Evolutionary conservation across 2,329 filamentous ascomycete species (phyloP).

Genomic region (Fusarium anguioides): DNA sequence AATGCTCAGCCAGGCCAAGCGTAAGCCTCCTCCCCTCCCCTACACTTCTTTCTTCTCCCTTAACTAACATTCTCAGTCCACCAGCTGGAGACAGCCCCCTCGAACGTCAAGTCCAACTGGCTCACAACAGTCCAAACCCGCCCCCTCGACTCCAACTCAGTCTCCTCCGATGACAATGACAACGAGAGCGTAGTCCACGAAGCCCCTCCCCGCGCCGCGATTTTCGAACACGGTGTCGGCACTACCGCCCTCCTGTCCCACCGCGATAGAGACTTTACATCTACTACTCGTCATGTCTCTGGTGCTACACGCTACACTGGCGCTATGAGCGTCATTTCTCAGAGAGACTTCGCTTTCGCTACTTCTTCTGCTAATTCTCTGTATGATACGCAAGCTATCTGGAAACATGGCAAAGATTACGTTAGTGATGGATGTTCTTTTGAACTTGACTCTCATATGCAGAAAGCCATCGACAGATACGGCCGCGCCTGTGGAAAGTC

Average conservation of each 20-base stretch:
- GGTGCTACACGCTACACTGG: background rate
- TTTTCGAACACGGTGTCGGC: too few species aligned
- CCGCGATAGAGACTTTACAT: background rate
- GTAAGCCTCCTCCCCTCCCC: background rate
- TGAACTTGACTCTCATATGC: background rate
- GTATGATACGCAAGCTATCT: background rate
- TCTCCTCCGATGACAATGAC: too few species aligned
- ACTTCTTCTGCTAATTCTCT: background rate
- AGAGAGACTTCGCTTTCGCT: background rate
- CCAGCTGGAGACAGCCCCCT: too few species aligned
- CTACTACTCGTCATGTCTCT: background rate
- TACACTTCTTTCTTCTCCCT: too few species aligned
- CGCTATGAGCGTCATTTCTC: background rate
- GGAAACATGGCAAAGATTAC: background rate
- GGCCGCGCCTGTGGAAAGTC: background rate
- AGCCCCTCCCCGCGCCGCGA: too few species aligned
- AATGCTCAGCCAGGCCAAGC: constrained; percentile 8
- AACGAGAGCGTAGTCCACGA: too few species aligned
- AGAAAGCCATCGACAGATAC: background rate
- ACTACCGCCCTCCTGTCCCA: background rate
- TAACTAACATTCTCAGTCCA: too few species aligned
- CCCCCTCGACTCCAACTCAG: too few species aligned
- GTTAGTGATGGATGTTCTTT: background rate
- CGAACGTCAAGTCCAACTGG: too few species aligned
- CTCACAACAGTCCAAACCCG: too few species aligned